phyloP scores from a whole-genome alignment of 305 asterid genomes.

The Stenogyne calaminthoides region DNA sequence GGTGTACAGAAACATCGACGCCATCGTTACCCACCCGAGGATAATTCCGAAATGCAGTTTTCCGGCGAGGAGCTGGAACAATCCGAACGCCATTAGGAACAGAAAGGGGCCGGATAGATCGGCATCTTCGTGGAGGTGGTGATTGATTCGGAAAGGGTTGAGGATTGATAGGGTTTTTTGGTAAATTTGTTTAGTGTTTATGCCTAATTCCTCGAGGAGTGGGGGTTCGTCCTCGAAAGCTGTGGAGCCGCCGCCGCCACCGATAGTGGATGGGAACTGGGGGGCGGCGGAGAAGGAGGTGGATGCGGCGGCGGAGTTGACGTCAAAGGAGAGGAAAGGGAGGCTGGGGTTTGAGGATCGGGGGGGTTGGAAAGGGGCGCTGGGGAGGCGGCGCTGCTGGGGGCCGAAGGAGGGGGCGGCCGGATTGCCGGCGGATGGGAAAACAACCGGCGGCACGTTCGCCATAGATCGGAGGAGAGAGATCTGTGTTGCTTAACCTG shows the following conservation, averaged over 20 bases:
- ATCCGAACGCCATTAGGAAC: constrained; percentile 73
- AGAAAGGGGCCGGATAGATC: constrained; percentile 73
- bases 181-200: constrained; percentile 78
- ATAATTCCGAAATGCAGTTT: constrained; percentile 72
- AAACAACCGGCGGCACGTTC: constrained; percentile 52
- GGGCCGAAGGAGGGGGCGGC: constrained; percentile 44
- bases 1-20: constrained; percentile 75
- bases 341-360: constrained; percentile 59
- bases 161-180: constrained; percentile 48
- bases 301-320: constrained; percentile 66
- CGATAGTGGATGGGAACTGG: constrained; percentile 36
- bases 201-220: constrained; percentile 68
- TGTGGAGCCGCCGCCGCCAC: constrained; percentile 27
- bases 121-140: constrained; percentile 79
- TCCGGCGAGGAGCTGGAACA: constrained; percentile 87
- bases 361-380: constrained; percentile 81
- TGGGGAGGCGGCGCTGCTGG: constrained; percentile 72
- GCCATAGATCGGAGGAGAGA: constrained; percentile 30
- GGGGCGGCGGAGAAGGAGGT: constrained; percentile 64
- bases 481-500: constrained; percentile 22
- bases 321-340: constrained; percentile 88
- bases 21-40: constrained; percentile 88
- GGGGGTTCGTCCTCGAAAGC: constrained; percentile 75
- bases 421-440: constrained; percentile 55
- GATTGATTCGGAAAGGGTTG: constrained; percentile 58